phyloP scores from a whole-genome alignment of 1,139 yeast species.

The Pichia sp. region DNA sequence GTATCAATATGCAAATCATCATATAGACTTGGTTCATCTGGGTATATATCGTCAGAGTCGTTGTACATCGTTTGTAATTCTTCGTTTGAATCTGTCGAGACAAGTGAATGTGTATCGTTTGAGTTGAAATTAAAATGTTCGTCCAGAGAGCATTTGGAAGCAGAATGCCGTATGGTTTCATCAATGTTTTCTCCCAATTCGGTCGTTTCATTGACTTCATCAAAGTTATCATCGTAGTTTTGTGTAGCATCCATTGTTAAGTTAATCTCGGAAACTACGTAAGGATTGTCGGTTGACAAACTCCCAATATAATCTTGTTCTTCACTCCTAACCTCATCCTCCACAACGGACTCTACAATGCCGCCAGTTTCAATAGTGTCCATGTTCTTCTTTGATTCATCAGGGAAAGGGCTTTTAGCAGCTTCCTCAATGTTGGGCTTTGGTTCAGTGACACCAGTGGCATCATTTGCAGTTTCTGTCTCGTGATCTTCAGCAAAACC shows the following conservation, averaged over 20 bases:
- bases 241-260: background rate
- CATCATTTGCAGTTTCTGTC: background rate
- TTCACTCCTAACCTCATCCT: background rate
- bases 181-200: background rate
- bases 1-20: slow-evolving; percentile 1
- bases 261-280: background rate
- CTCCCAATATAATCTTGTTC: background rate
- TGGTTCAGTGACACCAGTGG: no score
- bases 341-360: no score
- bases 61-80: background rate
- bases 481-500: background rate
- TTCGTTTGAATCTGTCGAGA: background rate
- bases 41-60: background rate
- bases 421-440: no score
- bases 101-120: background rate
- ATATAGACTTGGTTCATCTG: background rate
- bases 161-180: background rate
- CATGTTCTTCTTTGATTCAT: no score
- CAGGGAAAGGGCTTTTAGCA: no score
- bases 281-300: background rate
- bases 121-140: background rate
- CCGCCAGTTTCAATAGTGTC: no score
- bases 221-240: background rate
- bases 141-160: background rate
- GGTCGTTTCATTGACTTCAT: background rate